Evolutionary conservation across 1,139 yeast species (phyloP).

Genomic region (Scheffersomyces parashehatae): DNA sequence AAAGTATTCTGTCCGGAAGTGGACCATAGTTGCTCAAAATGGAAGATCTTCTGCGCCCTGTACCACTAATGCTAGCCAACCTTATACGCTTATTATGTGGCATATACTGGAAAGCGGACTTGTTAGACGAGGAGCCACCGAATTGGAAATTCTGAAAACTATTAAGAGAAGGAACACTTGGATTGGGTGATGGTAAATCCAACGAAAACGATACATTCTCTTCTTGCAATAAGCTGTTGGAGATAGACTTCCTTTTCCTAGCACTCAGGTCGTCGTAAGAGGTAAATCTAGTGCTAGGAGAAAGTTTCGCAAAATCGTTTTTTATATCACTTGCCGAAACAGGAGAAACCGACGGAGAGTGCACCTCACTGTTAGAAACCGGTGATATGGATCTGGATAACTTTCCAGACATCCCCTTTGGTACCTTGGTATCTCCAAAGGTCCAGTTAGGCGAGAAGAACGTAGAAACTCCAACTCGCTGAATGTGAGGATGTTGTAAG

Average conservation of each 20-base stretch:
- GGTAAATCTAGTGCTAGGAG: slow-evolving; percentile 3
- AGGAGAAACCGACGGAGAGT: slow-evolving; percentile 3
- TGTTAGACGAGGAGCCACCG: slow-evolving; percentile 4
- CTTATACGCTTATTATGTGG: slow-evolving; percentile 55
- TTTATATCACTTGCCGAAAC: slow-evolving; percentile 7
- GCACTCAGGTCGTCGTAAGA: slow-evolving; percentile 5
- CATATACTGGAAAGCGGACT: slow-evolving; percentile 45
- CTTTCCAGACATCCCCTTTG: slow-evolving; percentile 5
- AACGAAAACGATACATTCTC: slow-evolving; percentile 8
- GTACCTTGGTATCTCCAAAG: slow-evolving; percentile 7
- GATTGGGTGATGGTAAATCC: slow-evolving; percentile 38
- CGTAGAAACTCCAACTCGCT: slow-evolving; percentile 1
- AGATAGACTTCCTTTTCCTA: slow-evolving; percentile 10
- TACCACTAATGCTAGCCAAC: slow-evolving; percentile 34
- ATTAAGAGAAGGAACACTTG: slow-evolving; percentile 32
- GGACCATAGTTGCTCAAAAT: slow-evolving; percentile 53
- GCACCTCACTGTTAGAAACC: slow-evolving; percentile 12
- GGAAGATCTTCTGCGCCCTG: slow-evolving; percentile 55
- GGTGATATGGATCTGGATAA: slow-evolving; percentile 28
- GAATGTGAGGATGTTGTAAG: neutral
- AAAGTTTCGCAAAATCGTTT: slow-evolving; percentile 4
- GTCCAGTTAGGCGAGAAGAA: slow-evolving; percentile 16
- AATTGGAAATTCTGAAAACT: slow-evolving; percentile 24
- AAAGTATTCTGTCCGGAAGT: slow-evolving; percentile 56
- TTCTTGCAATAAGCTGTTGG: slow-evolving; percentile 4